A percentile compares a stretch with the other conserved stretches of the same genome.
Evolutionary conservation across 768 basidiomycete genomes (phyloP).

Genomic region (Stropharia rugosoannulata): DNA sequence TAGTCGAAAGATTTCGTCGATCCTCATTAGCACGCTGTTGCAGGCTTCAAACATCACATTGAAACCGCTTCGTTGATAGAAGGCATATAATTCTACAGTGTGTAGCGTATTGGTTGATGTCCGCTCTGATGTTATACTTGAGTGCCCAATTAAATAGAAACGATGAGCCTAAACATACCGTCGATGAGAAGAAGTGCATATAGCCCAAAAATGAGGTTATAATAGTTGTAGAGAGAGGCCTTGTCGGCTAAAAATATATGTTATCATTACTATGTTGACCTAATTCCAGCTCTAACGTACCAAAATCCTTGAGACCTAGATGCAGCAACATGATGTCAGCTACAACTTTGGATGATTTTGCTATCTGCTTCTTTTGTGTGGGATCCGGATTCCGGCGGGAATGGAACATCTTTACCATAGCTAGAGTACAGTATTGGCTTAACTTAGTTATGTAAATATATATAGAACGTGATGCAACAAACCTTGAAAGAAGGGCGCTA

Average conservation of each 20-base stretch:
- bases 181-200: conserved; percentile 47
- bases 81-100: conserved; percentile 76
- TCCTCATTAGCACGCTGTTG: conserved; percentile 50
- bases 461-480: conserved; percentile 17
- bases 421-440: conserved; percentile 33
- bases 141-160: conserved; percentile 6
- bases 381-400: conserved; percentile 75
- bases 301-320: conserved; percentile 48
- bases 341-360: conserved; percentile 64
- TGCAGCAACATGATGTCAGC: conserved; percentile 75
- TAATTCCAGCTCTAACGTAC: conserved; percentile 38
- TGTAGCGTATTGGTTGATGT: conserved; percentile 73
- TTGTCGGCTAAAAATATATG: conserved; percentile 23
- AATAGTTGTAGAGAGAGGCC: conserved; percentile 41
- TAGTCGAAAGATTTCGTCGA: conserved; percentile 50
- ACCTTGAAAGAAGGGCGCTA: conserved; percentile 90
- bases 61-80: conserved; percentile 72
- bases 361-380: conserved; percentile 75
- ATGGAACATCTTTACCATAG: conserved; percentile 86
- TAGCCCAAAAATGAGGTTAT: conserved; percentile 46
- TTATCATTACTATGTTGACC: background rate
- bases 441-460: background rate
- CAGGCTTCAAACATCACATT: conserved; percentile 64
- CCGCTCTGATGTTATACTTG: conserved; percentile 53
- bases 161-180: conserved; percentile 29